Base-by-base conservation (phyloP, 164 flowering plant species). In the Magnolia officinalis region DNA sequence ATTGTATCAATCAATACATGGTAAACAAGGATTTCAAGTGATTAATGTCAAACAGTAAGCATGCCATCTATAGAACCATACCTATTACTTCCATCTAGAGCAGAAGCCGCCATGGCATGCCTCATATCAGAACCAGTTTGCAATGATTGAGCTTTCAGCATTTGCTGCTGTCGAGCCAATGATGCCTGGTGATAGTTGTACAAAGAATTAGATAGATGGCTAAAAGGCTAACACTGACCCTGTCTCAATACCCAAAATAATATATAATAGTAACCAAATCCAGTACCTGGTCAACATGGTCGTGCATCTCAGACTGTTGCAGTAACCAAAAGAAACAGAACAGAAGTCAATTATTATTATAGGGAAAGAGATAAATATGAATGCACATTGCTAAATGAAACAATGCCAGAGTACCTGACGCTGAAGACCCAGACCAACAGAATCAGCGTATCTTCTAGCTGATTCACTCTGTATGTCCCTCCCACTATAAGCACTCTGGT, bases 51-150 rank as follows among this genome's bases (percentile, higher is more conserved):
- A 37, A 37, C 45, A 16, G 13, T 55, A 16, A 55, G 16, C 11
- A 55, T 55, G 61, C 61, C 19, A 55, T 4, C 61, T 11, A 55
- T 16, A 55, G 18, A 11, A 55, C 13, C 76, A n/a, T 94, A 96
- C 99, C 99, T 94, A 75, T 87, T 70, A 80, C 84, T 81, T 58
- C 90, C 91, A 78, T 94, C 99, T 72, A 90, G 83, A 76, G 79
- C 23, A 72, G 95, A 78, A 74, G 87, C 78, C 31, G 72, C 70
- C 26, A 78, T 55, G 55, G 51, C 55, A 10, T 64, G 71, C 45
- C 80, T 50, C 66, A 52, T 58, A 67, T 78, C 80, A 51, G 72
- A 13, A 26, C 55, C 52, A 76, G 96, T 77, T 77, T 89, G 96
- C 80, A 89, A 78, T 31, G 90, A 79, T 67, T 88, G 97, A 75